A percentile compares a stretch with the other conserved stretches of the same genome.
Conservation (phyloP, 441 rosid species). For the Croton setiger region DNA sequence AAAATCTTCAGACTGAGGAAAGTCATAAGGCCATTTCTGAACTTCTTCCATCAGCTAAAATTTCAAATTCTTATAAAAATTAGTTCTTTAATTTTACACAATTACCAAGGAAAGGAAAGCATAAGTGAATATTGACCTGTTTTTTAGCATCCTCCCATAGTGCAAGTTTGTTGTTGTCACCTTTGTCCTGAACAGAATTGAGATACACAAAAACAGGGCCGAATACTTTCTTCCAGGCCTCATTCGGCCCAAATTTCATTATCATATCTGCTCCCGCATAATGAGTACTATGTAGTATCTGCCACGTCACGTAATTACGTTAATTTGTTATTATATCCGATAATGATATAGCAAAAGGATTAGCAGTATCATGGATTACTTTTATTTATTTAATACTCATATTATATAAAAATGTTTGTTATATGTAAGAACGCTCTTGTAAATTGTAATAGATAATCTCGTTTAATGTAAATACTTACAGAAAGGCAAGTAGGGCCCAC, state of each 20-base stretch:
- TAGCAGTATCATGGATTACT: no score
- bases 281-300: conserved; percentile 85
- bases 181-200: conserved; percentile 39
- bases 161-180: conserved; percentile 28
- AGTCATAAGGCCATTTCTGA: conserved; percentile 71
- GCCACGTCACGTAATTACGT: not conserved
- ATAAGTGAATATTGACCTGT: conserved; percentile 38
- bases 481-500: conserved; percentile 79
- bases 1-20: conserved; percentile 64
- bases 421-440: no score
- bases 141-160: conserved; percentile 82
- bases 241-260: conserved; percentile 46
- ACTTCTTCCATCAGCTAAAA: conserved; percentile 53
- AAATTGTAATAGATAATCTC: no score
- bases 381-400: no score
- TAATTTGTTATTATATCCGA: no score
- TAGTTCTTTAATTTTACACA: not conserved
- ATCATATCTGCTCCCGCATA: conserved; percentile 78
- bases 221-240: conserved; percentile 87
- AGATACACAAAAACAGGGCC: conserved; percentile 75
- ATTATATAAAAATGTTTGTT: no score
- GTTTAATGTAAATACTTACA: conserved; percentile 33
- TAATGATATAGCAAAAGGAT: not conserved
- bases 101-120: not conserved
- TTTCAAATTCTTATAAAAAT: not conserved